Conservation (phyloP, 169 alveolate species). For the Theileria orientalis region DNA sequence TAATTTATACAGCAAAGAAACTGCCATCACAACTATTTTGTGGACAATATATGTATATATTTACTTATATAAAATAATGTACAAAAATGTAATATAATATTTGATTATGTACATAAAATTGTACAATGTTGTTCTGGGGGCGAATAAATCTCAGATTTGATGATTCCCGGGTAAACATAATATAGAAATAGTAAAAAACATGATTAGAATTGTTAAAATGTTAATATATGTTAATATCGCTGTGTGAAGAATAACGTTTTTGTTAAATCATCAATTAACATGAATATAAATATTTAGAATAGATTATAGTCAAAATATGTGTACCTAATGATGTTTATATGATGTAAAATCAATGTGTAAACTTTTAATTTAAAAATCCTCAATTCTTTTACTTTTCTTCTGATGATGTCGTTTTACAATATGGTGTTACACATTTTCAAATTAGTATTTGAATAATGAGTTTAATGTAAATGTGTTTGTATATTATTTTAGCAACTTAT, state of each 20-base stretch:
- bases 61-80: neutral
- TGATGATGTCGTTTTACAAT: neutral
- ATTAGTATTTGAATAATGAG: neutral
- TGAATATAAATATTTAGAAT: neutral
- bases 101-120: neutral
- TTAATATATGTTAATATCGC: neutral
- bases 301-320: no score
- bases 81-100: neutral
- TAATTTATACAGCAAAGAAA: slow-evolving; percentile 37
- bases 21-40: slow-evolving; percentile 47
- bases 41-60: neutral
- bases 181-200: no score
- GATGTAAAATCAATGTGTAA: no score
- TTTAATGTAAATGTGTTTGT: slow-evolving; percentile 10
- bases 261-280: neutral
- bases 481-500: neutral
- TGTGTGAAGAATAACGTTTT: neutral
- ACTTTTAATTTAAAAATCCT: no score
- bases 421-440: slow-evolving; percentile 8
- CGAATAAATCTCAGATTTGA: neutral
- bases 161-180: no score
- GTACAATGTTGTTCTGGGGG: neutral
- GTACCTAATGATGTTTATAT: no score
- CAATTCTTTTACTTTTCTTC: neutral
- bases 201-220: no score